A percentile compares a stretch with the other conserved stretches of the same genome.
Conservation (phyloP, 2,329 filamentous ascomycete genomes). For the Capronia epimyces region DNA sequence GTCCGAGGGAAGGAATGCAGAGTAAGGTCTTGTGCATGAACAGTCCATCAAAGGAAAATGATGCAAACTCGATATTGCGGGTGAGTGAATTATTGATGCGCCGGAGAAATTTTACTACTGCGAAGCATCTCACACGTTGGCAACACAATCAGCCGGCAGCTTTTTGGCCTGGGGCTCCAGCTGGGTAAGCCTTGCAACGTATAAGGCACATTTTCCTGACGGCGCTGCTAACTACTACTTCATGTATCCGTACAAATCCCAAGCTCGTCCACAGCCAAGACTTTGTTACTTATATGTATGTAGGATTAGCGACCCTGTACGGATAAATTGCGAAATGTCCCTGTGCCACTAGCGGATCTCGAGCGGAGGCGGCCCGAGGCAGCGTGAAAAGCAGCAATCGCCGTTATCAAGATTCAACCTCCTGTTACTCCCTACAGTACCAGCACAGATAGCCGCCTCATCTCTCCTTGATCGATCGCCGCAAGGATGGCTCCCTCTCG, state of each 20-base stretch:
- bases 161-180: too few relatives aligned
- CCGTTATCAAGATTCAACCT: neutral
- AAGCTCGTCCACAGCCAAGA: too few relatives aligned
- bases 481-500: slow-evolving; percentile 10
- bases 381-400: neutral
- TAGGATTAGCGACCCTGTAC: too few relatives aligned
- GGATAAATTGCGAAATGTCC: neutral
- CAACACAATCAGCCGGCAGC: neutral
- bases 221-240: too few relatives aligned
- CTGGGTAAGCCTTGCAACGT: too few relatives aligned
- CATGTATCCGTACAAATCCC: too few relatives aligned
- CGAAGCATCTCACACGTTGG: neutral
- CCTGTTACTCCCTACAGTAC: neutral
- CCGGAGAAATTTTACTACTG: neutral
- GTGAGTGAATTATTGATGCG: neutral
- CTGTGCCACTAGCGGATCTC: too few relatives aligned
- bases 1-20: neutral
- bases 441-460: neutral
- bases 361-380: neutral
- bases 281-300: too few relatives aligned
- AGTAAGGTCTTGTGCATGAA: neutral
- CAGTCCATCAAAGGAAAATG: neutral
- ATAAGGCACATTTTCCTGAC: too few relatives aligned
- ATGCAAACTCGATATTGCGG: slow-evolving; percentile 11
- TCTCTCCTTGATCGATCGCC: neutral